Conservation (phyloP, 129 eudicot genomes). For the Lactuca sativa region DNA sequence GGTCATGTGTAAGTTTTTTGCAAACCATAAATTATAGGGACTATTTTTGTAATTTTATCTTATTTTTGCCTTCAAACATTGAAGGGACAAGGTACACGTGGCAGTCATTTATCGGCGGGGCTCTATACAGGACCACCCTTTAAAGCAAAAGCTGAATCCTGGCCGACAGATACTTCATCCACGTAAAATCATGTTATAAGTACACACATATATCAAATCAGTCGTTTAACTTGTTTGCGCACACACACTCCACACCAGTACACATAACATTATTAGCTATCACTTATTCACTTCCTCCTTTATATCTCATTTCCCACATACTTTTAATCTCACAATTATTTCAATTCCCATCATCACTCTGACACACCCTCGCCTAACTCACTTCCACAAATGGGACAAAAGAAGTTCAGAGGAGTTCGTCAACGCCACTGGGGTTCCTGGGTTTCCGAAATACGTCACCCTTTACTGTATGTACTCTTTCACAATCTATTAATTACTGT, state of each 20-base stretch:
- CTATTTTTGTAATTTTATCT: neutral
- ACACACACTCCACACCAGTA: neutral
- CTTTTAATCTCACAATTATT: neutral
- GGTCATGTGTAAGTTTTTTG: too few relatives aligned
- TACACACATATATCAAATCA: neutral
- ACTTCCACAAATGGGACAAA: constrained; percentile 33
- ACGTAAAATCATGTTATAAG: constrained; percentile 15
- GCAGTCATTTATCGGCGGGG: neutral
- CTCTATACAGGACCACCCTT: neutral
- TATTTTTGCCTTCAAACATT: neutral
- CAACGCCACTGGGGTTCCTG: constrained; percentile 99
- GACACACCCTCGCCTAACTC: constrained; percentile 4
- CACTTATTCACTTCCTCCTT: constrained; percentile 22
- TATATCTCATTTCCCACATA: constrained; percentile 24
- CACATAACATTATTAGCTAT: constrained; percentile 10
- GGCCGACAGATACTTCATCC: constrained; percentile 16
- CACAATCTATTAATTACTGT: neutral
- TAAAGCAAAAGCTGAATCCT: constrained; percentile 5
- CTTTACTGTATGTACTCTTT: constrained; percentile 54
- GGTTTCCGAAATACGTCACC: constrained; percentile 99
- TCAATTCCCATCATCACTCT: constrained; percentile 16
- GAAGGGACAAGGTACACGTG: constrained; percentile 5
- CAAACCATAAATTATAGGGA: neutral
- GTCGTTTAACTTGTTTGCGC: neutral
- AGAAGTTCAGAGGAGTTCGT: constrained; percentile 94